Evolutionary conservation across 768 basidiomycete genomes (phyloP), one percentile per base, ranked within the genome.

Genomic region (Russula vinacea): DNA sequence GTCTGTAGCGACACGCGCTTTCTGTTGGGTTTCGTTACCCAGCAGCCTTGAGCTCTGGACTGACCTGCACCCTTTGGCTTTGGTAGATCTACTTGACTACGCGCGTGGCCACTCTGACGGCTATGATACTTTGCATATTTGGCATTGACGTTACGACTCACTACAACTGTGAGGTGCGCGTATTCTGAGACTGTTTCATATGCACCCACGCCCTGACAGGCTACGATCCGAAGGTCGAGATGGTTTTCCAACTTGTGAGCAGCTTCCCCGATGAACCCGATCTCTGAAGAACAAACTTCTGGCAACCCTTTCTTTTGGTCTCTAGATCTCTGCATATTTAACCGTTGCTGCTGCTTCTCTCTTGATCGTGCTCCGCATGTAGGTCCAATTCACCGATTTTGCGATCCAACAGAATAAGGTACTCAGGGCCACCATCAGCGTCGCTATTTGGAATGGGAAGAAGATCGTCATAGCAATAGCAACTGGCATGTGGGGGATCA

Each of bases 301-400:
- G 14, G 4, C 26, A 6, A 16, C 24, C 24, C 5, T 29, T 29
- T 29, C 2, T 32, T 17, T 19, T 26, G 39, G 14, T 29, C 10
- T 11, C 10, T 42, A 56, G 55, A 0, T 29, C 7, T 29, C 29
- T 56, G 55, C 39, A 4, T 56, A 42, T 17, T 1, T 19, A 17
- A 17, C 55, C 40, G 19, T 56, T 29, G 24, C 26, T 11, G 8
- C 11, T 1, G 39, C 39, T 26, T 56, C 55, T 3, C 10, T 56
- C 39, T 56, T 56, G 40, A 42, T 56, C 7, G 40, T 56, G 17
- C 29, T 56, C 40, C 56, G 56, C 26, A 19, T 44, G 56, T 56
- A 44, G 17, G 56, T 32, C 26, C 40, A 44, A 10, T n/a, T 42
- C 17, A 3, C 19, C 1, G 0, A 32, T n/a, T 2, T 10, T 10